Base-by-base conservation (phyloP, 176 grass and related monocot species). In the Oryza meyeriana region DNA sequence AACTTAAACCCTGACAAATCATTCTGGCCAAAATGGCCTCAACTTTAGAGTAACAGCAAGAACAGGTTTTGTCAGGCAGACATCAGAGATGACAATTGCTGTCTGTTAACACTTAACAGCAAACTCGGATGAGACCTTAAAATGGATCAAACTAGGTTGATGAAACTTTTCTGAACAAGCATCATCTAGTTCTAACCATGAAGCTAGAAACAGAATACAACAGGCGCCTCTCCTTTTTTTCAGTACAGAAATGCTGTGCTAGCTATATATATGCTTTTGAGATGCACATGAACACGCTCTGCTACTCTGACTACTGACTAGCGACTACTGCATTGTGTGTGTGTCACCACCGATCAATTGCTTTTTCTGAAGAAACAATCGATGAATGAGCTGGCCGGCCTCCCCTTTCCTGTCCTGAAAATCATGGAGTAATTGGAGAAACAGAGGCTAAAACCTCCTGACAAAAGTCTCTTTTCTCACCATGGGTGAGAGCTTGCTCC, bases 351-450 rank as follows among this genome's bases (percentile, higher is more conserved):
- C 2, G 17, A 79, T 50, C 71, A 61, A 12, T 24, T 48, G 32
- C 57, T 89, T 89, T 84, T 77, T 24, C 34, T 55, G 57, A 82
- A 66, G 58, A 77, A 82, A 26, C 78, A 58, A 67, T 78, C 61
- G 34, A 86, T 75, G 77, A 66, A 86, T 75, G 77, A 66, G 69
- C 32, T 11, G 41, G 80, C 38, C 70, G 35, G 32, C 52, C 36
- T 55, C 27, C 5, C 0, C 63, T 81, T 66, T 35, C 6, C 40
- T 62, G 34, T 30, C 78, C 35, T 38, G 73, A 66, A 89, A 86
- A 89, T 67, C 78, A 86, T 72, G 45, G 75, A 86, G 78, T 47
- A 77, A 86, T 85, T 73, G 72, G 45, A 18, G 27, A 27, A 66
- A 39, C 27, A 33, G 66, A 12, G 26, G 33, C 71, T 22, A 78